phyloP scores from a whole-genome alignment of 1,284 basidiomycete genomes.

The Malassezia vespertilionis region DNA sequence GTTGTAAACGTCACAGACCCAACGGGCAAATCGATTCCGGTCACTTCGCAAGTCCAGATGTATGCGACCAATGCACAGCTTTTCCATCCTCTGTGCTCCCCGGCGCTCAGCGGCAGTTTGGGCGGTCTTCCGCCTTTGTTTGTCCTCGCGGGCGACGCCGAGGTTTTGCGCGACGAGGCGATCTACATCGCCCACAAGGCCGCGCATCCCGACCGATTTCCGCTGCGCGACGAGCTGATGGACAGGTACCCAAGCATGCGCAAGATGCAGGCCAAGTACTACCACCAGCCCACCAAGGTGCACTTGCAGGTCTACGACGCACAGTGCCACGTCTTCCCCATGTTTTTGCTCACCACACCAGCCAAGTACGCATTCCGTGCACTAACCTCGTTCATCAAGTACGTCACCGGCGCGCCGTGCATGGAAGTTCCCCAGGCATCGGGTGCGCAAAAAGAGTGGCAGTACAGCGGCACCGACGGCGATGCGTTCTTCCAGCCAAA shows the following conservation, averaged over 20 bases:
- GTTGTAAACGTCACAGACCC: neutral
- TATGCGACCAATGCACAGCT: conserved; percentile 78
- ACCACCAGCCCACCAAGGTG: conserved; percentile 64
- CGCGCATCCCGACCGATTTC: conserved; percentile 66
- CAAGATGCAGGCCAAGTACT: conserved; percentile 38
- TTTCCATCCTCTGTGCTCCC: conserved; percentile 73
- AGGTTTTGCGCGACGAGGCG: conserved; percentile 79
- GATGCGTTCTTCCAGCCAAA: conserved; percentile 10
- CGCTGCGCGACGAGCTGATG: conserved; percentile 56
- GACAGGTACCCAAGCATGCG: conserved; percentile 49
- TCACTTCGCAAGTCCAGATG: conserved; percentile 62
- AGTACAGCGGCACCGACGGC: conserved; percentile 1
- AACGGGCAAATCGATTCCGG: neutral
- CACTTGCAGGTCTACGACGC: conserved; percentile 62
- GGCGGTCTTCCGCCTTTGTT: conserved; percentile 81
- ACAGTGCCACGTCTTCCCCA: conserved; percentile 51
- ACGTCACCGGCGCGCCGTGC: conserved; percentile 40
- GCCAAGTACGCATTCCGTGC: conserved; percentile 48
- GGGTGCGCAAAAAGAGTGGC: neutral
- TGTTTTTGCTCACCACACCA: conserved; percentile 49
- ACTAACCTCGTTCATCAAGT: conserved; percentile 47
- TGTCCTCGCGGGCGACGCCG: conserved; percentile 71
- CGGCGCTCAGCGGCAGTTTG: conserved; percentile 61
- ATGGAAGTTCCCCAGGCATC: neutral
- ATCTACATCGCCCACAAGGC: conserved; percentile 79